Evolutionary conservation across 768 basidiomycete species (phyloP).

Genomic region (Aureoboletus auriporus): DNA sequence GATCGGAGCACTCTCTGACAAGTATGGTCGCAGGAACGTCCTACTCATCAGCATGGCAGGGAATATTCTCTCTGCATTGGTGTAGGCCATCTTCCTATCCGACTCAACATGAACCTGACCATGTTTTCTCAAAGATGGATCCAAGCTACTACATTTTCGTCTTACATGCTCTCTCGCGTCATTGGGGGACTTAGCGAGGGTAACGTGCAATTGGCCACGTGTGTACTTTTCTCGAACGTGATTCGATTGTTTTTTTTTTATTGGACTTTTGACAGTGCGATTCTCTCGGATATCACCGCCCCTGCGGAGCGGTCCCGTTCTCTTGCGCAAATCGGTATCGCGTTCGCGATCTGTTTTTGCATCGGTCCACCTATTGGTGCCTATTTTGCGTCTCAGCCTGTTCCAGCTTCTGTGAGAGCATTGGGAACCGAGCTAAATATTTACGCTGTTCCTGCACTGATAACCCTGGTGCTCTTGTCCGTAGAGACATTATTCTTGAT

Average conservation of each 20-base stretch:
- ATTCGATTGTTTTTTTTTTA: not conserved
- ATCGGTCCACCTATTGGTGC: constrained; percentile 93
- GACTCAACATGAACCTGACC: not conserved
- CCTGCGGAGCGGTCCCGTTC: constrained; percentile 77
- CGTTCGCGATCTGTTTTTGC: constrained; percentile 93
- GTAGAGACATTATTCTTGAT: constrained; percentile 79
- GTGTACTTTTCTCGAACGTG: constrained; percentile 26
- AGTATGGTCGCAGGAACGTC: constrained; percentile 81
- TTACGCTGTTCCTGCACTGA: constrained; percentile 84
- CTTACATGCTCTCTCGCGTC: constrained; percentile 84
- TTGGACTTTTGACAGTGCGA: constrained; percentile 55
- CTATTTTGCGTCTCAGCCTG: constrained; percentile 86
- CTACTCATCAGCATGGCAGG: constrained; percentile 88
- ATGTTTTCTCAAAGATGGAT: constrained; percentile 61
- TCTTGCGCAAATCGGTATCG: constrained; percentile 90
- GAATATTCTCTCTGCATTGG: constrained; percentile 83
- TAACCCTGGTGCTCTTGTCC: constrained; percentile 74
- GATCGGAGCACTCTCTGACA: constrained; percentile 84
- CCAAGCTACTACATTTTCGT: constrained; percentile 83
- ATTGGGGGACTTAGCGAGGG: constrained; percentile 95
- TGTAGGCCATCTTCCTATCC: constrained; percentile 46
- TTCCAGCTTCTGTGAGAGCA: constrained; percentile 54
- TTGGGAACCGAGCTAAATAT: constrained; percentile 73
- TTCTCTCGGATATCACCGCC: constrained; percentile 87
- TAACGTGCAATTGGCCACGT: constrained; percentile 96